phyloP scores from a whole-genome alignment of 352 stramenopile species.

The Pilasporangium apinafurcum region DNA sequence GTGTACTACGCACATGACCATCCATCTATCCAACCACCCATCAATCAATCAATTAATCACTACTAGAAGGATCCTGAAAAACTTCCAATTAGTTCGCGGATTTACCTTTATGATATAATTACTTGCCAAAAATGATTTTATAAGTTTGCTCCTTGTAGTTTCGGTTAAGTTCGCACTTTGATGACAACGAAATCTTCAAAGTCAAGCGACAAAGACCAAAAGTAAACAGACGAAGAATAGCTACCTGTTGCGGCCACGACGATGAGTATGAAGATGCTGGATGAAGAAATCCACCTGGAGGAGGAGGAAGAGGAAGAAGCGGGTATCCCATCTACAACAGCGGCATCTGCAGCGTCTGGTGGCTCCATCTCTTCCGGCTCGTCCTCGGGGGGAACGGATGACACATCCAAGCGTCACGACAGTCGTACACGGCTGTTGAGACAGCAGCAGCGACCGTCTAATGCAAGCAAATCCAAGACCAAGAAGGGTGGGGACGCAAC shows the following conservation, averaged over 20 bases:
- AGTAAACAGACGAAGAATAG: no score
- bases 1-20: no score
- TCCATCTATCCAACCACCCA: no score
- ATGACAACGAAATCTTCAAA: no score
- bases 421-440: constrained; percentile 13
- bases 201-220: no score
- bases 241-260: not conserved
- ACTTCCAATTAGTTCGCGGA: no score
- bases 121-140: no score
- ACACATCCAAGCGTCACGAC: not conserved
- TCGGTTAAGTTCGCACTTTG: no score
- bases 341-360: not conserved
- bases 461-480: constrained; percentile 4
- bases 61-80: no score
- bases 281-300: constrained; percentile 11
- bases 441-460: constrained; percentile 4
- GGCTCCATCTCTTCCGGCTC: constrained; percentile 1
- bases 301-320: constrained; percentile 2
- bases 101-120: no score
- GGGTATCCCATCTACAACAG: not conserved
- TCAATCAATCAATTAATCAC: no score
- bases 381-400: constrained; percentile 5
- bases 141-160: no score
- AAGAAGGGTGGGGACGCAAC: not conserved
- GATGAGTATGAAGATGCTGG: constrained; percentile 30